Percentiles rank a stretch among this genome's conserved stretches.
Conservation (phyloP, 2,329 filamentous ascomycete genomes). For the Ophiocordyceps camponoti-floridani region DNA sequence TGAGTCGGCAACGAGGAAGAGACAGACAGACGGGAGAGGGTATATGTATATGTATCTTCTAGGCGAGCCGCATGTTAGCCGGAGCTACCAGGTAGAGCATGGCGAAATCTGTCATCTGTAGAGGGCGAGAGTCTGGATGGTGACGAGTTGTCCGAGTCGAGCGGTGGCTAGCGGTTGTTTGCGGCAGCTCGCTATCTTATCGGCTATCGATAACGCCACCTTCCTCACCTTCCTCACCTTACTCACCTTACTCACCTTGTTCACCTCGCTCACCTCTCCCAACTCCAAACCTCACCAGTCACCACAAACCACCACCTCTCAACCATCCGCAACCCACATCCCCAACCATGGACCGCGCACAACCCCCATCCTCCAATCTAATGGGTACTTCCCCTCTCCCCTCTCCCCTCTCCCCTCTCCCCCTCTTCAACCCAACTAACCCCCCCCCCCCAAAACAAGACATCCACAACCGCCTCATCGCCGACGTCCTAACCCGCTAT, state of each 20-base stretch:
- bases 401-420: not conserved
- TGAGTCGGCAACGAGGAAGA: too few species aligned
- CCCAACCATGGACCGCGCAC: slow-evolving; percentile 14
- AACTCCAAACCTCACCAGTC: not conserved
- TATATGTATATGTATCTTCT: too few species aligned
- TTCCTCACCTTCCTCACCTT: not conserved
- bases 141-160: too few species aligned
- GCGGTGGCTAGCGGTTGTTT: too few species aligned
- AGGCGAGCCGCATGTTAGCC: too few species aligned
- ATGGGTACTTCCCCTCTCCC: slow-evolving; percentile 12
- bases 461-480: slow-evolving; percentile 25
- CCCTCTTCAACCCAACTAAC: not conserved
- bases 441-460: slow-evolving; percentile 10
- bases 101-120: too few species aligned
- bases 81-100: too few species aligned
- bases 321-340: not conserved
- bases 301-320: not conserved
- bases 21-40: too few species aligned
- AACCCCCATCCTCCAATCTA: slow-evolving; percentile 15
- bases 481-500: slow-evolving; percentile 24
- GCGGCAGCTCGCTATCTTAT: too few species aligned
- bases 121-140: too few species aligned
- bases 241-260: not conserved
- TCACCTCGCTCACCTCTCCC: too few species aligned
- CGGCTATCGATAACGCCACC: not conserved